phyloP scores from a whole-genome alignment of 768 basidiomycete species.

The Termitomyces eurrhizus region DNA sequence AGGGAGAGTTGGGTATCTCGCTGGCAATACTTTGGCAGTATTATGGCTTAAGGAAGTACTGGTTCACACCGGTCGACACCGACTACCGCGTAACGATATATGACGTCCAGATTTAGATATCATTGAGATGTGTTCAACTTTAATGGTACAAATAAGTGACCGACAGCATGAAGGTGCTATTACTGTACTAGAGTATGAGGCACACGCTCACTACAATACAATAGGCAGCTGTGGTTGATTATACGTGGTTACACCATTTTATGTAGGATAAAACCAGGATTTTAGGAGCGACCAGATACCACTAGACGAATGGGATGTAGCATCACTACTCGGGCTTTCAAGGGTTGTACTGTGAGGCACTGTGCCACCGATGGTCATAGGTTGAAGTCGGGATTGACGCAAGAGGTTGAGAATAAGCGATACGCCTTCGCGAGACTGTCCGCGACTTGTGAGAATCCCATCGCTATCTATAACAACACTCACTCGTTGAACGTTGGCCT shows the following conservation, averaged over 20 bases:
- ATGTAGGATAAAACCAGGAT: constrained; percentile 33
- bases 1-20: not conserved
- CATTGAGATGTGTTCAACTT: not conserved
- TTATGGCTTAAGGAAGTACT: not conserved
- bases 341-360: constrained; percentile 17
- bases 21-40: not conserved
- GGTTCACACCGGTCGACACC: constrained; percentile 11
- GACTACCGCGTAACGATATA: not conserved
- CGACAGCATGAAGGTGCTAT: constrained; percentile 3
- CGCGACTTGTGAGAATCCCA: not conserved
- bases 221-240: constrained; percentile 6
- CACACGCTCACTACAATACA: constrained; percentile 2
- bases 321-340: constrained; percentile 10
- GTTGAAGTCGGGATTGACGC: constrained; percentile 70
- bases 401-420: constrained; percentile 75
- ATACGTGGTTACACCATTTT: constrained; percentile 10
- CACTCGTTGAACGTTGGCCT: constrained; percentile 82
- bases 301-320: constrained; percentile 4
- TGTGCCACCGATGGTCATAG: constrained; percentile 44
- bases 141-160: constrained; percentile 6
- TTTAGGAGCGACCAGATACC: constrained; percentile 37
- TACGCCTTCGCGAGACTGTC: constrained; percentile 83
- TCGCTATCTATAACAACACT: constrained; percentile 18
- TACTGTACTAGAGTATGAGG: not conserved
- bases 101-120: not conserved